Evolutionary conservation across 1,139 yeast genomes (phyloP).

Genomic region (Suhomyces maxii): DNA sequence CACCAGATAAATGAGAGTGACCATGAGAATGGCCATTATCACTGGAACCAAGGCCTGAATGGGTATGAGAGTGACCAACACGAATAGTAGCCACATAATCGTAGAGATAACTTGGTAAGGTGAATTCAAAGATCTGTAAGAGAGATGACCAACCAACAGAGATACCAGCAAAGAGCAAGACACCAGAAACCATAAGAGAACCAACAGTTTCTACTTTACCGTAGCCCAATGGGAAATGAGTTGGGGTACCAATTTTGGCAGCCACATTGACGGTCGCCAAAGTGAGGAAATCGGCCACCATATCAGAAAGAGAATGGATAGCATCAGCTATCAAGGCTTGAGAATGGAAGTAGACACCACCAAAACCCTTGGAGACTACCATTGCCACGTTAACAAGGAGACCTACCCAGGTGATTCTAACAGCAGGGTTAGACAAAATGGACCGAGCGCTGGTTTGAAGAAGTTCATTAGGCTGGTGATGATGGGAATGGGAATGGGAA

Average conservation of each 20-base stretch:
- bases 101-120: slow-evolving; percentile 54
- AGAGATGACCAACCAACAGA: slow-evolving; percentile 90
- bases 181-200: slow-evolving; percentile 80
- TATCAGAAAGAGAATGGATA: slow-evolving; percentile 85
- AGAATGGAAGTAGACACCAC: slow-evolving; percentile 91
- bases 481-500: slow-evolving; percentile 37
- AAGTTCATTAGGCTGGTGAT: slow-evolving; percentile 44
- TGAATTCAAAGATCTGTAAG: slow-evolving; percentile 65
- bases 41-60: slow-evolving; percentile 15
- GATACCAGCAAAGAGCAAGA: slow-evolving; percentile 81
- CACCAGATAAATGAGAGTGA: slow-evolving; percentile 15
- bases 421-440: slow-evolving; percentile 70
- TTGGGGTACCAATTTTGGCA: slow-evolving; percentile 57
- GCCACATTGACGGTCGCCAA: slow-evolving; percentile 85
- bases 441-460: slow-evolving; percentile 31
- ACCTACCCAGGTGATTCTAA: slow-evolving; percentile 91
- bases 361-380: slow-evolving; percentile 83
- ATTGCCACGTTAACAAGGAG: slow-evolving; percentile 77
- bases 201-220: slow-evolving; percentile 94
- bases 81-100: slow-evolving; percentile 48
- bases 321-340: slow-evolving; percentile 95
- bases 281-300: slow-evolving; percentile 86
- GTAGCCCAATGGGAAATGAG: slow-evolving; percentile 78
- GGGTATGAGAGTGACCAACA: slow-evolving; percentile 55
- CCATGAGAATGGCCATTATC: slow-evolving; percentile 12